These are phyloP conservation scores for Candida maltosa DNA, from an alignment of 805 yeast genomes.

Conservation along the genomic window DNA sequence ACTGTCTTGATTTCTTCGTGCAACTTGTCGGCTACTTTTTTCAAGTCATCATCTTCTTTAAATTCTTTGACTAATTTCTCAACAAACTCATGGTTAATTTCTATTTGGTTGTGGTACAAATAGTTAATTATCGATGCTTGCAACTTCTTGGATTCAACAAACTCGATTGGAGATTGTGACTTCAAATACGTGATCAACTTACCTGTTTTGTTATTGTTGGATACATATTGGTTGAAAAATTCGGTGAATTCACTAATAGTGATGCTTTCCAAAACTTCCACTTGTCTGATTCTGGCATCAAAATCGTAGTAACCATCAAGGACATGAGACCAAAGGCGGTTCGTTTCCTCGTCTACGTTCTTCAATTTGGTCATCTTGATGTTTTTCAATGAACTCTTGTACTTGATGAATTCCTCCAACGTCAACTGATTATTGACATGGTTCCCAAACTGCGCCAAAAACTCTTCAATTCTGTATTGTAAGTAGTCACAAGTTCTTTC, in stretches of 20 bases:
- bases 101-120: constrained; percentile 16
- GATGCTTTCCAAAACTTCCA: constrained; percentile 49
- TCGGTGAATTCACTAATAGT: constrained; percentile 55
- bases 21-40: constrained; percentile 3
- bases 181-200: constrained; percentile 41
- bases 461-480: constrained; percentile 71
- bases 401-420: constrained; percentile 63
- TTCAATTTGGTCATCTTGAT: constrained; percentile 69
- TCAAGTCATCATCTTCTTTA: constrained; percentile 1
- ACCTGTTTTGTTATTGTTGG: constrained; percentile 12
- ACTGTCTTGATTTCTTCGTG: not conserved
- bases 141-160: constrained; percentile 15
- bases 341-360: constrained; percentile 74
- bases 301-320: constrained; percentile 80
- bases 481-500: constrained; percentile 74
- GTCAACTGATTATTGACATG: constrained; percentile 46
- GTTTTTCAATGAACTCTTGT: constrained; percentile 64
- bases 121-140: constrained; percentile 25
- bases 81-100: constrained; percentile 20
- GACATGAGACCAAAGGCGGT: constrained; percentile 63
- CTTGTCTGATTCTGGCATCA: constrained; percentile 52
- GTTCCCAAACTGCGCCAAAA: constrained; percentile 47
- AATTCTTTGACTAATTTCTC: constrained; percentile 15
- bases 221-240: constrained; percentile 43
- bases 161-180: constrained; percentile 40